These are phyloP conservation scores for Phaeolepiota aurea DNA, from an alignment of 768 basidiomycete species.

Conservation along the genomic window DNA sequence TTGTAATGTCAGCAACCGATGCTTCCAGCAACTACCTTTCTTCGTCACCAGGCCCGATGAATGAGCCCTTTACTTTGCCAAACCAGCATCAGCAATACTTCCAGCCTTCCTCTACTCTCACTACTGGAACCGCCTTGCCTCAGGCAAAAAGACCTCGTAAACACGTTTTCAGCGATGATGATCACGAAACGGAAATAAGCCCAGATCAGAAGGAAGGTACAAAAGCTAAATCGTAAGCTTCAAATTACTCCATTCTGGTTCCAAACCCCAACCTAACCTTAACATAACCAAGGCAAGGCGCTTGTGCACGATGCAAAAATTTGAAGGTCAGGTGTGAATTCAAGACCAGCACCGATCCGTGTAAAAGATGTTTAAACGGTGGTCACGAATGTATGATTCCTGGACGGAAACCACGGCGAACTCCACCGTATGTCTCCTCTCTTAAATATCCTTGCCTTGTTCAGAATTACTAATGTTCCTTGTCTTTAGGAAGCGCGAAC, in stretches of 20 bases:
- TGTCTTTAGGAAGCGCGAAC: conserved; percentile 61
- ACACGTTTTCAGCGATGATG: conserved; percentile 22
- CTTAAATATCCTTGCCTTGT: background rate
- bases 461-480: conserved; percentile 6
- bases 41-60: conserved; percentile 19
- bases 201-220: conserved; percentile 25
- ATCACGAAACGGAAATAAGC: conserved; percentile 22
- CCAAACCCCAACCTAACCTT: conserved; percentile 8
- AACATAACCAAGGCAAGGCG: conserved; percentile 30
- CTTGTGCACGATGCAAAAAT: conserved; percentile 65
- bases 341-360: conserved; percentile 61
- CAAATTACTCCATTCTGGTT: background rate
- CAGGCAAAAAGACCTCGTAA: conserved; percentile 29
- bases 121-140: conserved; percentile 9
- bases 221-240: conserved; percentile 36
- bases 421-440: conserved; percentile 55
- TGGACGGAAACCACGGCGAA: conserved; percentile 74
- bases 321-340: conserved; percentile 72
- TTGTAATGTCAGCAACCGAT: background rate
- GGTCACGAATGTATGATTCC: conserved; percentile 72
- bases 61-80: conserved; percentile 15
- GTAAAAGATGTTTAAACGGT: conserved; percentile 65
- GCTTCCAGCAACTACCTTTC: conserved; percentile 1
- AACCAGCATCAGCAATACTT: conserved; percentile 11
- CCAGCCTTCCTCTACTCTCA: conserved; percentile 10